phyloP scores from a whole-genome alignment of 106 monocot species.

The Narthecium ossifragum region DNA sequence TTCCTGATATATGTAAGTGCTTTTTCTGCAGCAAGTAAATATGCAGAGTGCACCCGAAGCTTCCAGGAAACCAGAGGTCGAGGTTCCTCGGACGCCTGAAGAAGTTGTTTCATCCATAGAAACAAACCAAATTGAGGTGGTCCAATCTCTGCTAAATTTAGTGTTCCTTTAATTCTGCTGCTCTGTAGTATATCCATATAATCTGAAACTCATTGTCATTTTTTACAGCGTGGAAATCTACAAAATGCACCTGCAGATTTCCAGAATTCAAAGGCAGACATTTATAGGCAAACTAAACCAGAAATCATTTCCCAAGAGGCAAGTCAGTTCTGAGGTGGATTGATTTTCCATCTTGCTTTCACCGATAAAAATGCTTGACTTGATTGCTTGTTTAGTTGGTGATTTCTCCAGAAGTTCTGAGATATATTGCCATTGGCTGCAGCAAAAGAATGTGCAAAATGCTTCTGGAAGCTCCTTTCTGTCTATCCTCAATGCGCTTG shows the following conservation, averaged over 20 bases:
- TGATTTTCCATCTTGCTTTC: not conserved
- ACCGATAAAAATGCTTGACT: not conserved
- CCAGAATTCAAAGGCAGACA: too few species aligned
- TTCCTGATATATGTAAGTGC: not conserved
- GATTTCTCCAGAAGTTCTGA: not conserved
- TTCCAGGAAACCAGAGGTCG: not conserved
- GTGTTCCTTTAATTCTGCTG: not conserved
- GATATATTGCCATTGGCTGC: constrained; percentile 8
- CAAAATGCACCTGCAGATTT: not conserved
- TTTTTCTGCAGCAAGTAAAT: not conserved
- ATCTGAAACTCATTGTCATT: not conserved
- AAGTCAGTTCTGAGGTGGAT: not conserved
- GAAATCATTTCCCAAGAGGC: too few species aligned
- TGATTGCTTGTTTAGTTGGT: not conserved
- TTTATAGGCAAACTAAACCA: too few species aligned
- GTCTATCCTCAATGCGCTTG: constrained; percentile 47
- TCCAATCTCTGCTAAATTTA: not conserved
- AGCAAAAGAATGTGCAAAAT: constrained; percentile 18
- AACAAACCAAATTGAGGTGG: constrained; percentile 7
- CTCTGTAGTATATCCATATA: not conserved
- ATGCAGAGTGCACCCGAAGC: not conserved
- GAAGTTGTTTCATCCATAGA: constrained; percentile 12
- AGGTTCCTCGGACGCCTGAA: not conserved
- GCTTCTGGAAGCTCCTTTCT: constrained; percentile 31
- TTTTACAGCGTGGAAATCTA: not conserved